These are phyloP conservation scores for Phytophthora crassamura DNA, from an alignment of 352 stramenopile species.

Conservation along the genomic window DNA sequence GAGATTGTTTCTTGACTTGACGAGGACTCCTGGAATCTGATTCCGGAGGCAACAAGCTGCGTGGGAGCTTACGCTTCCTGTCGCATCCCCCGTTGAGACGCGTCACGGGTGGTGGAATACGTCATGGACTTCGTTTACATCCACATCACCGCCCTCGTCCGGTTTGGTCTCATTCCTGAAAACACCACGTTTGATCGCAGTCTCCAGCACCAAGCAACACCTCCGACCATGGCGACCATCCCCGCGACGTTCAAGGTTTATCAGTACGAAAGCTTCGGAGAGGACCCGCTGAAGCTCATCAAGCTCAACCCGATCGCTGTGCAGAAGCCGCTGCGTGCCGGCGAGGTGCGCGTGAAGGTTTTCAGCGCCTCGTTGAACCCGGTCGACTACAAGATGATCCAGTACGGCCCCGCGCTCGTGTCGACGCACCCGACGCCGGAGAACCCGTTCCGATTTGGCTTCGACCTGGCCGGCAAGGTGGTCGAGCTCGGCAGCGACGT, in stretches of 20 bases:
- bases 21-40: too few relatives aligned
- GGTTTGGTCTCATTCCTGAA: too few relatives aligned
- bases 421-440: slow-evolving; percentile 18
- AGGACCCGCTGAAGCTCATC: slow-evolving; percentile 27
- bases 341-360: slow-evolving; percentile 42
- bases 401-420: background rate
- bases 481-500: slow-evolving; percentile 39
- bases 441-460: slow-evolving; percentile 38
- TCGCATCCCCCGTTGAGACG: too few relatives aligned
- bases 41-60: too few relatives aligned
- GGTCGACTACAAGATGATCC: slow-evolving; percentile 28
- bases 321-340: slow-evolving; percentile 22
- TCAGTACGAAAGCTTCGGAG: slow-evolving; percentile 36
- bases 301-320: slow-evolving; percentile 25
- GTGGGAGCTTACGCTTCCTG: too few relatives aligned
- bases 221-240: slow-evolving; percentile 14
- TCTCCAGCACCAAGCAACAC: too few relatives aligned
- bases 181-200: too few relatives aligned
- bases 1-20: too few relatives aligned
- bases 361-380: slow-evolving; percentile 40
- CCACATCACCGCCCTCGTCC: too few relatives aligned
- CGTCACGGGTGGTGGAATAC: too few relatives aligned
- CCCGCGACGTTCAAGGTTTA: slow-evolving; percentile 29
- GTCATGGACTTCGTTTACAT: too few relatives aligned
- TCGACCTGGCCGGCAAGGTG: slow-evolving; percentile 44